These are phyloP conservation scores for Metroxylon sagu DNA, from an alignment of 176 grass and related monocot genomes.

Conservation along the genomic window DNA sequence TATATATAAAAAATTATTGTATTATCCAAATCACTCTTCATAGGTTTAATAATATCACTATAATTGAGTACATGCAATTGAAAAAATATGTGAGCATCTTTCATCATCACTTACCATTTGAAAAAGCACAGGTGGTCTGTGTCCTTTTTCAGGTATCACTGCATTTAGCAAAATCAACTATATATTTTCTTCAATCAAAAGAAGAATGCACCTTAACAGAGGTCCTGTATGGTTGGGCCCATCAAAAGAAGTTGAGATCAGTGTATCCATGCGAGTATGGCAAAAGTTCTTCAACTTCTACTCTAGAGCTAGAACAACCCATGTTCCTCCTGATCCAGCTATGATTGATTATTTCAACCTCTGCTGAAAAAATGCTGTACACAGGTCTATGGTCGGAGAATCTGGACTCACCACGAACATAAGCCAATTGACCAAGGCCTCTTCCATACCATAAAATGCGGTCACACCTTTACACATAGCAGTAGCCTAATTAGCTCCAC, in stretches of 20 bases:
- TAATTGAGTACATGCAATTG: no score
- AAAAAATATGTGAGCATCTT: no score
- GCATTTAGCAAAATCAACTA: neutral
- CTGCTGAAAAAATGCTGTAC: slow-evolving; percentile 76
- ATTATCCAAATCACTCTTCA: no score
- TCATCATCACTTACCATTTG: no score
- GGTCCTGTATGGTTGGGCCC: neutral
- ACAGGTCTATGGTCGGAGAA: slow-evolving; percentile 93
- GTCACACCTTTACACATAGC: slow-evolving; percentile 51
- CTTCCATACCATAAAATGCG: slow-evolving; percentile 82
- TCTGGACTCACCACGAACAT: slow-evolving; percentile 79
- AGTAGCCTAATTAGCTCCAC: no score
- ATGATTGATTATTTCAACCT: slow-evolving; percentile 63
- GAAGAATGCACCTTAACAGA: neutral
- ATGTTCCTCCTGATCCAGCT: slow-evolving; percentile 40
- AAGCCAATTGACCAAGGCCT: slow-evolving; percentile 68
- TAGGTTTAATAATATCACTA: no score
- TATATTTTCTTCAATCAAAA: neutral
- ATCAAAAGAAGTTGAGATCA: slow-evolving; percentile 76
- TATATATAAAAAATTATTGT: no score
- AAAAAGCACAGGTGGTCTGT: neutral
- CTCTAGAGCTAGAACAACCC: slow-evolving; percentile 44
- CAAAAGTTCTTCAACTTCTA: slow-evolving; percentile 65
- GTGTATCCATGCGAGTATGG: slow-evolving; percentile 58
- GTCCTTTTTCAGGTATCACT: neutral